Percentiles rank a stretch among this genome's conserved stretches.
phyloP scores from a whole-genome alignment of 2,329 filamentous ascomycete species.

The Penicillium sp. region DNA sequence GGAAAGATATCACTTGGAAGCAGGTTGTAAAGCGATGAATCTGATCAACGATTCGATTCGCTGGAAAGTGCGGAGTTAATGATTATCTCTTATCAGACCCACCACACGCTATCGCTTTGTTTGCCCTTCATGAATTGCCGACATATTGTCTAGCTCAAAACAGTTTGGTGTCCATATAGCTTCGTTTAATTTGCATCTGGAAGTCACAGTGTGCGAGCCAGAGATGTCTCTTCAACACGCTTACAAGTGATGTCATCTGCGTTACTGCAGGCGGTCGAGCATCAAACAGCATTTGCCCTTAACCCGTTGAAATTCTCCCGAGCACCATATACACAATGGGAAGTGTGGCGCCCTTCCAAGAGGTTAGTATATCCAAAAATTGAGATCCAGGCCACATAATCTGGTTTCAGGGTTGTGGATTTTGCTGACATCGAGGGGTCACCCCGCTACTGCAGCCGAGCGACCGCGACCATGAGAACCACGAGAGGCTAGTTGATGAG shows the following conservation, averaged over 20 bases:
- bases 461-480: slow-evolving; percentile 3
- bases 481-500: slow-evolving; percentile 8
- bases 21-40: background rate
- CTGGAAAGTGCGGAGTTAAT: background rate
- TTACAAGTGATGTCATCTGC: slow-evolving; percentile 22
- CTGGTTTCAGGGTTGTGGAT: background rate
- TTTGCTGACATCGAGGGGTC: background rate
- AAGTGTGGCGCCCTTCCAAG: background rate
- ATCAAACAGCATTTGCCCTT: slow-evolving; percentile 1
- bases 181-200: background rate
- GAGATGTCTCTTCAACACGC: slow-evolving; percentile 5
- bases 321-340: slow-evolving; percentile 3
- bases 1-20: background rate
- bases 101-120: slow-evolving; percentile 1
- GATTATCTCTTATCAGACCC: slow-evolving; percentile 19
- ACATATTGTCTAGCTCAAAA: background rate
- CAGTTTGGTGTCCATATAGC: background rate
- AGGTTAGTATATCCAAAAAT: background rate
- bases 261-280: slow-evolving; percentile 10
- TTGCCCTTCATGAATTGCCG: slow-evolving; percentile 2
- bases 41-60: background rate
- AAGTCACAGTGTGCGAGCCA: background rate
- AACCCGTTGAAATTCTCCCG: background rate
- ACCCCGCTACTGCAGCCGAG: background rate
- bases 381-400: background rate